Base-by-base conservation (phyloP, 331 rosid genomes). In the Pyracantha coccinea region DNA sequence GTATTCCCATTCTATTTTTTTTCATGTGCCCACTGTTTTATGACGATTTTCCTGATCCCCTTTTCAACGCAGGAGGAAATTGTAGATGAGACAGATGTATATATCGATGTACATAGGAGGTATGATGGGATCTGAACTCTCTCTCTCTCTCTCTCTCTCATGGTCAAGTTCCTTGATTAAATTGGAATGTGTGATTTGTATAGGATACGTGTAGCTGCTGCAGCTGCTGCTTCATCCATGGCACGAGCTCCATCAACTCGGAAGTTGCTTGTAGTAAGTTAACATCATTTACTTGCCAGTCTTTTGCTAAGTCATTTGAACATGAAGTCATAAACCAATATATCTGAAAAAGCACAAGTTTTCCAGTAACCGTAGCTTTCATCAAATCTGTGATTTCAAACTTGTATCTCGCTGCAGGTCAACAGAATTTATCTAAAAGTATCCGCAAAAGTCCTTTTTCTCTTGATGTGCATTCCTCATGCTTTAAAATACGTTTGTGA, bases 161-260 rank as follows among this genome's bases (percentile, higher is more conserved):
- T 6, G 20, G 55, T 52, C 57, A 52, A 52, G 57, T 7, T 41
- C 69, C 31, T 54, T 53, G 20, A 71, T 27, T 67, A 24, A 71
- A 53, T 44, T 41, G 58, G 67, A 57, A 20, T 32, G 19, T 60
- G 13, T 53, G 50, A 28, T 44, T n/a, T 31, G 75, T 64, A 59
- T 62, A 83, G 86, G 57, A 79, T 84, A 62, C 88, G 88, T 12
- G 90, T 86, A 71, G 90, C 84, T 32, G 90, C 88, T 28, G 88
- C 83, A 2, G 90, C 90, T 16, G 90, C 90, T 69, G 90, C 90
- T 70, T 84, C 86, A 13, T 86, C 83, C 54, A 68, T 85, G 77
- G 84, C 89, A 57, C 75, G 89, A 79, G 88, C 86, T 79, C 90
- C 86, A 29, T 84, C 90, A 68, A 79, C 32, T 76, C 83, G 86